Base-by-base conservation (phyloP, 352 stramenopile genomes). In the Thraustochytrium striatum region DNA sequence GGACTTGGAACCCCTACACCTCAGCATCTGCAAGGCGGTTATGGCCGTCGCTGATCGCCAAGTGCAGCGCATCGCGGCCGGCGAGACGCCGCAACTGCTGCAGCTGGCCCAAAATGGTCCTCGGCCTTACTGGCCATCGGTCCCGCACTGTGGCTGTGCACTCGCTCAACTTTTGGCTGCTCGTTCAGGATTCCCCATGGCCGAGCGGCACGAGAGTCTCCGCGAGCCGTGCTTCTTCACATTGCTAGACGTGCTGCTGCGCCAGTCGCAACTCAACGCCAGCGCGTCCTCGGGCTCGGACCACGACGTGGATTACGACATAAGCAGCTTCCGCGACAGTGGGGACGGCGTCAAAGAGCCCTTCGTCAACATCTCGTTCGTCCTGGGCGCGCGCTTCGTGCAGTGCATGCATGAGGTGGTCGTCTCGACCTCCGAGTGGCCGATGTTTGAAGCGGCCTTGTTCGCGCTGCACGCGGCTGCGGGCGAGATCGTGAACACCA, bases 181-280 rank as follows among this genome's bases (percentile, higher is more conserved):
- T 62, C n/a, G 39, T 75, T 7, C 65, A 75, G 30, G 65, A 75
- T 32, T 75, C 3, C 19, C 11, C 11, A 35, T 75, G 13, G n/a
- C 44, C n/a, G 32, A 61, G 43, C 65, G 65, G 19, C 65, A 75
- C 41, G 65, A 75, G 65, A 39, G 11, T 28, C 30, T 75, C 41
- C 52, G 65, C 36, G 44, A 75, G 25, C 43, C 65, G 21, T 72
- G 65, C 65, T 75, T 41, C 35, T 32, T 75, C 19, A 65, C 65
- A 32, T 32, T 75, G 41, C 65, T 75, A 16, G 65, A 75, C 13
- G 65, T 75, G 21, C 65, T 75, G 7, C 65, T 75, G 25, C 50
- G 41, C 8, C 65, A 75, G 52, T 75, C 44, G 16, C 32, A 61
- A 36, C 25, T 75, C 2, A n/a, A 21, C 41, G 33, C 44, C 16